These are phyloP conservation scores for Nephromyces sp. DNA, from an alignment of 169 alveolate species.

Conservation along the genomic window DNA sequence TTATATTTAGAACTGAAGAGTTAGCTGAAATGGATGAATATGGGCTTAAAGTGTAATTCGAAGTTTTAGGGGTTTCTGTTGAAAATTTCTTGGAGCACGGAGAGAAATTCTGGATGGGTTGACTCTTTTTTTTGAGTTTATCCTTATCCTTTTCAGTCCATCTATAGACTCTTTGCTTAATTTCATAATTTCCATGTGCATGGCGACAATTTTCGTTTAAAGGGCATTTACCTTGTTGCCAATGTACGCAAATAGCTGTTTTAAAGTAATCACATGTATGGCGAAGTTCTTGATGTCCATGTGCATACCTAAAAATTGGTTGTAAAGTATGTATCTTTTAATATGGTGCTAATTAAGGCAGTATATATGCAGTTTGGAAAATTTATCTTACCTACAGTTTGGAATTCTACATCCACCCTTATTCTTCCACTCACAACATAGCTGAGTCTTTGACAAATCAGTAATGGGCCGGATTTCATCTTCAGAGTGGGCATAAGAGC, in stretches of 20 bases:
- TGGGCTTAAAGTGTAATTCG: no score
- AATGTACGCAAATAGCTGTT: slow-evolving; percentile 14
- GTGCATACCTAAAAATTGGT: slow-evolving; percentile 4
- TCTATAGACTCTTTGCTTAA: background rate
- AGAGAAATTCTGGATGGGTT: no score
- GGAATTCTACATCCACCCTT: background rate
- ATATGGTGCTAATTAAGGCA: no score
- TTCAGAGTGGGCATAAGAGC: background rate
- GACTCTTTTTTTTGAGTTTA: background rate
- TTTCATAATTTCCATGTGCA: slow-evolving; percentile 16
- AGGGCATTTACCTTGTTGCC: slow-evolving; percentile 9
- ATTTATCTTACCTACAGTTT: background rate
- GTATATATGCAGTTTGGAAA: no score
- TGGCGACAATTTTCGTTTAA: slow-evolving; percentile 9
- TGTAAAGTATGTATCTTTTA: background rate
- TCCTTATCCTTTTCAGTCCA: background rate
- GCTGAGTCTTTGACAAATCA: background rate
- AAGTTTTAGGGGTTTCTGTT: no score
- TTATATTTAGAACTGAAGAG: no score
- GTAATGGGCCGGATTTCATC: background rate
- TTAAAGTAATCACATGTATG: slow-evolving; percentile 14
- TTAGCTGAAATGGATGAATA: no score
- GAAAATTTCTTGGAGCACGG: no score
- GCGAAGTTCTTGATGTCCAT: slow-evolving; percentile 14
- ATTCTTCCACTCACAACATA: background rate